phyloP scores from a whole-genome alignment of 441 rosid species.

The Adansonia madagascariensis region DNA sequence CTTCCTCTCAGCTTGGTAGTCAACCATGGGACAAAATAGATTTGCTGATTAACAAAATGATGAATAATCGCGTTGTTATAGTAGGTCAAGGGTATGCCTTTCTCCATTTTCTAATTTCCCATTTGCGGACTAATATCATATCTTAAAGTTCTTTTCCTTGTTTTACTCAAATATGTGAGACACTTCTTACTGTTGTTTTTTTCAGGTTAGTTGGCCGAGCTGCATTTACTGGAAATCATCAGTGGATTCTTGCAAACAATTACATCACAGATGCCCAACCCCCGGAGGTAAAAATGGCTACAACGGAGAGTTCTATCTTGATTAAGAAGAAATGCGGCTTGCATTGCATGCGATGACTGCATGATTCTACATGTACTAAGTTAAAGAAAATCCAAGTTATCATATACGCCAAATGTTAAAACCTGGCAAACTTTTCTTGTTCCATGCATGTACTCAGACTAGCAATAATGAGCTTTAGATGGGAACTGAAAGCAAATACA shows the following conservation, averaged over 20 bases:
- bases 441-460: background rate
- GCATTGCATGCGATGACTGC: background rate
- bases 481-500: background rate
- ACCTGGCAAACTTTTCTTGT: slow-evolving; percentile 5
- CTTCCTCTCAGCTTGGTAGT: slow-evolving; percentile 38
- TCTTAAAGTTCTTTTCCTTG: slow-evolving; percentile 9
- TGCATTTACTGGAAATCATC: slow-evolving; percentile 85
- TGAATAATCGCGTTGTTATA: slow-evolving; percentile 66
- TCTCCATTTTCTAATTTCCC: background rate
- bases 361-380: background rate
- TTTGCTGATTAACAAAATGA: slow-evolving; percentile 71
- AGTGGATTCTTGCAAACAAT: slow-evolving; percentile 74
- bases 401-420: background rate
- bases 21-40: slow-evolving; percentile 49
- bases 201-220: slow-evolving; percentile 84
- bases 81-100: slow-evolving; percentile 84
- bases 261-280: slow-evolving; percentile 59
- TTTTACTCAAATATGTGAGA: slow-evolving; percentile 19
- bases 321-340: slow-evolving; percentile 4
- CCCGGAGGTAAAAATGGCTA: slow-evolving; percentile 55
- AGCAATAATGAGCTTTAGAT: background rate
- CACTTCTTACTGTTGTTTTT: slow-evolving; percentile 29
- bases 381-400: background rate
- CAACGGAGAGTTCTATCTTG: background rate
- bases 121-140: background rate